These are phyloP conservation scores for Ceratobasidium sp. DNA, from an alignment of 1,284 basidiomycete species.

Conservation along the genomic window DNA sequence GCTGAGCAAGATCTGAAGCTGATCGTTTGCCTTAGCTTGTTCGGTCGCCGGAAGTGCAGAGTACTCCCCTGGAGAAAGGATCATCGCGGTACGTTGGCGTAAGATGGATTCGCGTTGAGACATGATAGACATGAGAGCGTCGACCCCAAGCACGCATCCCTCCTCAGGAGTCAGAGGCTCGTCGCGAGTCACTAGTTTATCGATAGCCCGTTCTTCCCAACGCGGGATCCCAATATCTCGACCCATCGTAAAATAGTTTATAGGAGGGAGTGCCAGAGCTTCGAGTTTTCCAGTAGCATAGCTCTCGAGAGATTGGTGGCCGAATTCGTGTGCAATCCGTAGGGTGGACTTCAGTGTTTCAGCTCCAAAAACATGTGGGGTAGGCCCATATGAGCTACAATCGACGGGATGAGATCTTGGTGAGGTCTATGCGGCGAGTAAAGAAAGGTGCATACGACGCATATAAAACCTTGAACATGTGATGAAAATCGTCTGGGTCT, in stretches of 20 bases:
- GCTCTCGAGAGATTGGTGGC: background rate
- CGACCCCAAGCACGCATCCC: background rate
- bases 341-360: background rate
- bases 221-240: background rate
- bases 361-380: background rate
- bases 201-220: constrained; percentile 15
- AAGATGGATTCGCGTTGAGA: background rate
- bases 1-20: background rate
- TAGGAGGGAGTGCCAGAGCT: background rate
- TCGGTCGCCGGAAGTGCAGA: background rate
- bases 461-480: constrained; percentile 23
- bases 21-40: background rate
- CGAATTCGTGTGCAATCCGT: background rate
- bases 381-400: background rate
- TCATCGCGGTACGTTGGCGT: background rate
- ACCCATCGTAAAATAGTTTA: background rate
- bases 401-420: background rate
- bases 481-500: constrained; percentile 16
- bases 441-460: constrained; percentile 1
- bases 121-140: background rate
- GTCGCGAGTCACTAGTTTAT: constrained; percentile 1
- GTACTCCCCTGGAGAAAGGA: background rate
- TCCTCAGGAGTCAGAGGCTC: constrained; percentile 16
- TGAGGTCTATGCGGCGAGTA: no score
- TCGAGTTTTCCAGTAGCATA: constrained; percentile 17